Base-by-base conservation (phyloP, 305 asterid genomes). In the Striga hermonthica region DNA sequence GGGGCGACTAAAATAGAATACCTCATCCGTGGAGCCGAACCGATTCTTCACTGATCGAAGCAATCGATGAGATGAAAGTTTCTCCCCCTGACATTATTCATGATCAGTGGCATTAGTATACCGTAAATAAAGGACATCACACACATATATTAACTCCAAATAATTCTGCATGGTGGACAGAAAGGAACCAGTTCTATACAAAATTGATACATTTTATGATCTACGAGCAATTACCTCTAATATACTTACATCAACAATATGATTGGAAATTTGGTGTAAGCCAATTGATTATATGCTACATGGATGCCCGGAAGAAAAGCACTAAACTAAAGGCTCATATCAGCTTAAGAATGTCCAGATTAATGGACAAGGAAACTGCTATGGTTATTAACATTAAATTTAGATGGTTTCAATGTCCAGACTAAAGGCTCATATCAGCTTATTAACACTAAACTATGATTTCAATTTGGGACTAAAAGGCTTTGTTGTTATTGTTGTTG, bases 1-100 rank as follows among this genome's bases (percentile, higher is more conserved):
- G 38, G 45, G n/a, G 34, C 44, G 64, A 67, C 15, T 39, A 28
- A 60, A 57, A 68, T 60, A 59, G 68, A 49, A 70, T 84, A 86
- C 99, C 97, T 90, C 99, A 78, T 93, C 95, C 5, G 99, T 84
- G 81, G 97, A 86, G 72, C 99, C 99, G 83, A 84, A 93, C 31
- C 97, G 86, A 75, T 93, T 93, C 84, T 90, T 90, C 74, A 86
- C 90, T 12, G 99, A 76, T 55, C 99, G 83, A 75, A 93, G 95
- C 74, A 93, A 72, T 54, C 97, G 82, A 82, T 93, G 95, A 36
- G 95, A 82, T 74, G 96, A 86, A 70, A 47, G 76, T 74, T 86
- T 90, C 79, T 93, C 97, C 72, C 97, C 99, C 99, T 93, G 81
- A 70, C 72, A 83, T 61, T 71, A 67, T 76, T 47, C 72, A 48